Base-by-base conservation (phyloP, 306 rosid genomes). In the Prunus fruticosa region DNA sequence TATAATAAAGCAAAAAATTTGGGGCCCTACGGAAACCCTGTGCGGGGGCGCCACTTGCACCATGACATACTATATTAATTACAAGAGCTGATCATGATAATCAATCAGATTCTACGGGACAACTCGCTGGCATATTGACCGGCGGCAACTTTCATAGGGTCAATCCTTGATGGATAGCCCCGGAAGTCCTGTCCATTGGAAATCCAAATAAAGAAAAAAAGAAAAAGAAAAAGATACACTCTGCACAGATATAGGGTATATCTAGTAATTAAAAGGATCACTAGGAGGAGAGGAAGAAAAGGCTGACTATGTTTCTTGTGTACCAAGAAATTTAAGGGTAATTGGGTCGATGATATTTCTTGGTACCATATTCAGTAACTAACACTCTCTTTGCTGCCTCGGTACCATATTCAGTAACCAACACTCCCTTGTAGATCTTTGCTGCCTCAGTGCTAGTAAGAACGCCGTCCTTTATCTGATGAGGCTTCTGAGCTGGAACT, bases 381-480 rank as follows among this genome's bases (percentile, higher is more conserved):
- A 0, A 32, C 34, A 32, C 34, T 32, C 34, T 32, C 34, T 4
- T 30, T 30, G 34, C 34, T 28, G 74, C 57, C 32, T 80, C 82
- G 9, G 65, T 14, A 27, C 8, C 2, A 61, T 25, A 61, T 27
- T 5, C 65, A 75, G 78, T 75, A 9, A 50, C 12, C 63, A 64
- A 34, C 5, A 3, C 0, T 5, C 79, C 79, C 11, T 77, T 74
- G 18, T 32, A 43, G 52, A 23, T 46, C 49, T 69, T 54, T 41
- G 82, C 80, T 23, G 71, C 58, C 34, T 78, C 82, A 18, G 75
- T 68, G 54, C 72, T 45, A 45, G 56, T 47, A 5, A 80, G 22
- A 28, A 58, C 41, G 41, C 41, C 41, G 41, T 1, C 41, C 41
- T 34, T 34, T 34, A 5, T 34, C 8, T 34, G 7, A 34, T 34